Percentiles rank a stretch among this genome's conserved stretches.
These are phyloP conservation scores for Neohortaea acidophila DNA, from an alignment of 495 filamentous ascomycete species.

Conservation along the genomic window DNA sequence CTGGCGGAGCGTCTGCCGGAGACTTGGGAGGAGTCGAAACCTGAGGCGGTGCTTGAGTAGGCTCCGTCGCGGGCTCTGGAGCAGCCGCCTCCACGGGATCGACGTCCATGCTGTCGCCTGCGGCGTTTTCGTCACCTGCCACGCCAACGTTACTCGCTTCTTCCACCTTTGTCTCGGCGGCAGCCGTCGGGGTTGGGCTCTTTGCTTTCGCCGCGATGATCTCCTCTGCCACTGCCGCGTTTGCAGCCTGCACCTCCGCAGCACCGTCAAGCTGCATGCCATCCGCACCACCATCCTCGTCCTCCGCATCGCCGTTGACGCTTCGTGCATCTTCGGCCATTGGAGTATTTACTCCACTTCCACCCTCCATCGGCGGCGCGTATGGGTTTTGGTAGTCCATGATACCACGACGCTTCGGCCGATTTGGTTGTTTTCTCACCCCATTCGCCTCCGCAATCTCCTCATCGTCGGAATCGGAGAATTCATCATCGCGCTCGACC, in stretches of 20 bases:
- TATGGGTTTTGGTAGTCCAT: constrained; percentile 53
- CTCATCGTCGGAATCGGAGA: constrained; percentile 64
- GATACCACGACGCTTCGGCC: constrained; percentile 45
- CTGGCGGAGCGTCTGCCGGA: neutral
- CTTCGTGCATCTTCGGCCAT: constrained; percentile 33
- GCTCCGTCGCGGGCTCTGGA: too few relatives aligned
- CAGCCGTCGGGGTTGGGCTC: neutral
- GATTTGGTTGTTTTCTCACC: constrained; percentile 45
- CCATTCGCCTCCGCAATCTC: constrained; percentile 64
- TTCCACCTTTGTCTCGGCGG: constrained; percentile 16
- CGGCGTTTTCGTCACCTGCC: constrained; percentile 26
- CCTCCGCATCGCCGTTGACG: constrained; percentile 32
- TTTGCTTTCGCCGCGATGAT: constrained; percentile 5
- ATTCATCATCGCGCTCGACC: constrained; percentile 28
- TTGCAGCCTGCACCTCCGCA: neutral
- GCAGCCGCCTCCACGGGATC: constrained; percentile 17
- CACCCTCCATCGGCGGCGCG: constrained; percentile 45
- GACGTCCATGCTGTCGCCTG: constrained; percentile 53
- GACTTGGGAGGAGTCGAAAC: neutral
- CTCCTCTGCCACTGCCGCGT: neutral
- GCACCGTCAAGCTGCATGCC: constrained; percentile 16
- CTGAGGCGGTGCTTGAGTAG: too few relatives aligned
- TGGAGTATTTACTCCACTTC: constrained; percentile 41
- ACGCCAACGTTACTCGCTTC: constrained; percentile 23
- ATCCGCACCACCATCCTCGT: constrained; percentile 35